Base-by-base conservation (phyloP, 495 filamentous ascomycete species). In the Tetracladium setigerum region DNA sequence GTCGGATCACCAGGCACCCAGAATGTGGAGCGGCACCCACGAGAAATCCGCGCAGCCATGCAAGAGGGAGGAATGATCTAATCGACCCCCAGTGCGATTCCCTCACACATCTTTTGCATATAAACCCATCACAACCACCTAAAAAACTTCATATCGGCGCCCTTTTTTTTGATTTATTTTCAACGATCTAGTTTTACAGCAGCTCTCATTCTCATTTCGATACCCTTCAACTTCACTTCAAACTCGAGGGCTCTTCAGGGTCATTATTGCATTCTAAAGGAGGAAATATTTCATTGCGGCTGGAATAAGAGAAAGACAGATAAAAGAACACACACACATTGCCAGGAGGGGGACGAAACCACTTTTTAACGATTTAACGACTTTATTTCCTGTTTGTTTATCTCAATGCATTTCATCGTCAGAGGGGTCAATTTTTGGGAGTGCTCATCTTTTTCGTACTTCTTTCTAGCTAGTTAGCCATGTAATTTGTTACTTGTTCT, bases 41-140 rank as follows among this genome's bases (percentile, higher is more conserved):
- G 65, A 43, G 67, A 69, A 17, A 62, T 69, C 31, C 59, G 60
- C 34, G 64, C 63, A 32, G 62, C 62, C 37, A 66, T 76, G 46
- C 62, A 60, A 37, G 49, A 53, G 9, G 55, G 55, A 38, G 50
- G 50, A 19, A 58, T 58, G 55, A 58, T 58, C 39, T 58, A 46
- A 51, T 13, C 11, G 12, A 16, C 38, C 22, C 22, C 31, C 43
- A 30, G 12, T 41, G 12, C n/a, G 16, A 39, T 36, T 16, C 27
- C 13, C 30, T 31, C 34, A 51, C 14, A 13, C 41, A 44, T 40
- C 16, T 18, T 36, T 19, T 53, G 50, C 50, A 48, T 47, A 32
- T 17, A 41, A 18, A 36, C 37, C 35, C 2, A 2, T 38, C 14
- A n/a, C n/a, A n/a, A n/a, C n/a, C n/a, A n/a, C n/a, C n/a, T n/a